Evolutionary conservation across 768 basidiomycete species (phyloP).

Genomic region (Phlebiopsis gigantea): DNA sequence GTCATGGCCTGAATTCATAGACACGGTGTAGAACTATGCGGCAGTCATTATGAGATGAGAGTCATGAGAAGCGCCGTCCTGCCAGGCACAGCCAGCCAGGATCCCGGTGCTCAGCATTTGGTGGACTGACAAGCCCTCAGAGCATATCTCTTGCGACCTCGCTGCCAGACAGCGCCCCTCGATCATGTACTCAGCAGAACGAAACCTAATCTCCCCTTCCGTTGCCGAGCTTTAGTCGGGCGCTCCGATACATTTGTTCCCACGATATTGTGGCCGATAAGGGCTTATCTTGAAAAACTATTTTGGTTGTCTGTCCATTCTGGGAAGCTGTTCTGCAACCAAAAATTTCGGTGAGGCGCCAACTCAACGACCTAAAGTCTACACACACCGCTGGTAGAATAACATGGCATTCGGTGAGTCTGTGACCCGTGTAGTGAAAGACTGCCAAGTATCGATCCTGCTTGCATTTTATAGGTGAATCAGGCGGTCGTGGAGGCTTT

Average conservation of each 20-base stretch:
- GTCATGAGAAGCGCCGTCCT: too few species aligned
- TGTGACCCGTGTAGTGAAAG: background rate
- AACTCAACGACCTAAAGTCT: background rate
- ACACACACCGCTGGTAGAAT: constrained; percentile 6
- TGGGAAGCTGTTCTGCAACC: constrained; percentile 9
- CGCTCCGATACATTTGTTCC: background rate
- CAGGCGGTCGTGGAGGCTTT: constrained; percentile 65
- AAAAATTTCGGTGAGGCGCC: constrained; percentile 14
- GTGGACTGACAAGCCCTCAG: too few species aligned
- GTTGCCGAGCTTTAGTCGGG: too few species aligned
- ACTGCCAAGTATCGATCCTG: background rate
- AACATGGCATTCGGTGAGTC: constrained; percentile 30
- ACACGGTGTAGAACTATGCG: too few species aligned
- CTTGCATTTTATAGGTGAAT: constrained; percentile 34
- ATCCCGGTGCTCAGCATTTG: too few species aligned
- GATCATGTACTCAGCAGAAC: too few species aligned
- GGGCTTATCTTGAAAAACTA: background rate
- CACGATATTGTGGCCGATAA: background rate
- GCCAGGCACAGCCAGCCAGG: too few species aligned
- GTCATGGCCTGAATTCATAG: too few species aligned
- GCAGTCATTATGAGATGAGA: too few species aligned
- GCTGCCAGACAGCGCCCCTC: too few species aligned
- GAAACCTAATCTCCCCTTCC: too few species aligned
- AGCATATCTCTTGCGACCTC: too few species aligned
- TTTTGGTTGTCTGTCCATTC: background rate